These are phyloP conservation scores for Orbilia javanica DNA, from an alignment of 2,329 filamentous ascomycete genomes.

Conservation along the genomic window DNA sequence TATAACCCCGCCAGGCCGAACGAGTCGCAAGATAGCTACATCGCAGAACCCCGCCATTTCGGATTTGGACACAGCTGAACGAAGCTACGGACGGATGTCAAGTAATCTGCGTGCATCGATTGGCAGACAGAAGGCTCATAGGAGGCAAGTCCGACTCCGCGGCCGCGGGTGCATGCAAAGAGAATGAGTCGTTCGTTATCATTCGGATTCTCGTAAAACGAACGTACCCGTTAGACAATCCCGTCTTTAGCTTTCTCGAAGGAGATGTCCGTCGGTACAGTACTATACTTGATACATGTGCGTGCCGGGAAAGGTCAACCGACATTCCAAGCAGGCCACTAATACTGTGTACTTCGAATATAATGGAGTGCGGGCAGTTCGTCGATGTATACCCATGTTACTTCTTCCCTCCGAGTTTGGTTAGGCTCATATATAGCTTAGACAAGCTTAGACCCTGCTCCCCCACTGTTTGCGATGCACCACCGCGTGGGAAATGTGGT, in stretches of 20 bases:
- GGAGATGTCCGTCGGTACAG: conserved; percentile 7
- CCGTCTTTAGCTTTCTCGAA: conserved; percentile 1
- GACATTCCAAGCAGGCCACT: background rate
- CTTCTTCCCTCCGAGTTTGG: background rate
- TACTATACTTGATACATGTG: too few species aligned
- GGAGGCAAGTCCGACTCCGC: conserved; percentile 20
- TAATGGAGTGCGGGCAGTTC: background rate
- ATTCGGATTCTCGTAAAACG: background rate
- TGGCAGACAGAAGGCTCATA: background rate
- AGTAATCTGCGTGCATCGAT: conserved; percentile 14
- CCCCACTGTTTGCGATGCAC: background rate
- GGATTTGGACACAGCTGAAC: background rate
- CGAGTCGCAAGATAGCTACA: conserved; percentile 6
- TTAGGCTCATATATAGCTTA: background rate
- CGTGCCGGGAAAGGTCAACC: background rate
- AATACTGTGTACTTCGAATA: background rate
- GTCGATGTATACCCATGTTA: conserved; percentile 3
- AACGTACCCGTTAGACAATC: background rate
- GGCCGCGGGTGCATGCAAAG: background rate
- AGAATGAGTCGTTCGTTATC: conserved; percentile 7
- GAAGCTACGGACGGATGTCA: background rate
- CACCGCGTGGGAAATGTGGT: background rate
- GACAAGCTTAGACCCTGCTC: background rate
- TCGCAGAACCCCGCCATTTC: conserved; percentile 45
- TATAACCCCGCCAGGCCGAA: conserved; percentile 24